Base-by-base conservation (phyloP, 2,329 filamentous ascomycete genomes). In the Penicillium hordei region DNA sequence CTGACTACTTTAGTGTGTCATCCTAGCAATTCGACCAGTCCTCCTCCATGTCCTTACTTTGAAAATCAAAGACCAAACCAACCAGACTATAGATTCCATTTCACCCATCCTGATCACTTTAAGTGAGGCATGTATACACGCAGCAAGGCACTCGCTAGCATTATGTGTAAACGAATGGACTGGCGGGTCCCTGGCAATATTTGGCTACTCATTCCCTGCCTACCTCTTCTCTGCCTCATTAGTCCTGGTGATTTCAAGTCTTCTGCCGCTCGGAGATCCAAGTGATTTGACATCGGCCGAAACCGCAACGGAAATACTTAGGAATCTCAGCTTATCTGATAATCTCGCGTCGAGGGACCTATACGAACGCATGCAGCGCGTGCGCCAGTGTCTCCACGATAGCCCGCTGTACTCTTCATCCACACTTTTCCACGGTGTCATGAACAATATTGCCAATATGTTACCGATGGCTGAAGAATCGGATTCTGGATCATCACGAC, bases 11-110 rank as follows among this genome's bases (percentile, higher is more conserved):
- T 31, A 68, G 67, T 75, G 72, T 55, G 69, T 74, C 0, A 72
- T 73, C 10, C 54, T 72, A 33, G 68, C 71, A 0, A 72, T 71
- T 17, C 61, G 71, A 23, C 69, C 71, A n/a, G 70, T 73, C 12
- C 58, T 74, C 15, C 64, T 74, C 15, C 66, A 74, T 55, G 56
- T 70, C 10, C 66, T 74, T 15, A 49, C 58, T n/a, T 51, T 61
- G 31, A 44, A 55, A 23, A 42, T 42, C 31, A 65, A 55, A 19
- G 23, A 56, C n/a, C 48, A 48, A 12, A 19, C 23, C 5, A 23
- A 49, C 10, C 48, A 65, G 40, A 38, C 63, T 23, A 48, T 40
- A 17, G 46, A 57, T 27, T 50, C 59, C 25, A 51, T 52, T n/a
- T 61, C 60, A 9, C 66, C 66, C 6, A 62, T 69, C 17, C 59